Percentiles rank a stretch among this genome's conserved stretches.
phyloP scores from a whole-genome alignment of 1,284 basidiomycete species.

The Wallemia hederae region DNA sequence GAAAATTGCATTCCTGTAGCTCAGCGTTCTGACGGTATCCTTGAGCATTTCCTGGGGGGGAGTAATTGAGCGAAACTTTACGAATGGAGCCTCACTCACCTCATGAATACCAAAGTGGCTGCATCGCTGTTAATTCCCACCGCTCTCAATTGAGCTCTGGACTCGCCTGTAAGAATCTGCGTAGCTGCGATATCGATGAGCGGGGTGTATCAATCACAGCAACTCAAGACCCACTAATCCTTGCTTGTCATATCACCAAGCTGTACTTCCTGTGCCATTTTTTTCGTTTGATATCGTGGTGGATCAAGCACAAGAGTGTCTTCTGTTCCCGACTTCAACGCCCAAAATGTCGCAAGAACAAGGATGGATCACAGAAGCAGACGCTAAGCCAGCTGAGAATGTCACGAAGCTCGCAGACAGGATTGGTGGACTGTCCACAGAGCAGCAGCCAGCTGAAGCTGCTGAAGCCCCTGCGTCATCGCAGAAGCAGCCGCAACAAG shows the following conservation, averaged over 20 bases:
- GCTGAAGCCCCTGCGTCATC: no score
- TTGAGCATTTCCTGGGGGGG: slow-evolving; percentile 83
- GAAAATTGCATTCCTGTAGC: slow-evolving; percentile 80
- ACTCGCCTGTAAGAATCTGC: neutral
- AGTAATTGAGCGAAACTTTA: neutral
- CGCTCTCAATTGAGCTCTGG: no score
- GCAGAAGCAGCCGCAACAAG: no score
- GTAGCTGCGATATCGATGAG: no score
- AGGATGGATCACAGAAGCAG: neutral
- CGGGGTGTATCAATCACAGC: no score
- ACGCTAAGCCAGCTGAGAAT: neutral
- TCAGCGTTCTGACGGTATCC: slow-evolving; percentile 77
- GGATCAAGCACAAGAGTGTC: neutral
- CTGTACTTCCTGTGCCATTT: neutral
- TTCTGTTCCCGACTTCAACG: neutral
- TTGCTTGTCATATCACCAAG: neutral
- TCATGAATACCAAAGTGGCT: slow-evolving; percentile 1
- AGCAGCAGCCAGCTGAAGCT: neutral
- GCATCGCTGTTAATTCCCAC: no score
- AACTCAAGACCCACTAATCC: neutral
- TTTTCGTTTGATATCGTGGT: neutral
- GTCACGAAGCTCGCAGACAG: neutral
- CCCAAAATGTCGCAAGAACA: neutral
- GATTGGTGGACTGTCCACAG: neutral
- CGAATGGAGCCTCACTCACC: neutral